phyloP scores from a whole-genome alignment of 306 rosid genomes.

The Comarum palustre region DNA sequence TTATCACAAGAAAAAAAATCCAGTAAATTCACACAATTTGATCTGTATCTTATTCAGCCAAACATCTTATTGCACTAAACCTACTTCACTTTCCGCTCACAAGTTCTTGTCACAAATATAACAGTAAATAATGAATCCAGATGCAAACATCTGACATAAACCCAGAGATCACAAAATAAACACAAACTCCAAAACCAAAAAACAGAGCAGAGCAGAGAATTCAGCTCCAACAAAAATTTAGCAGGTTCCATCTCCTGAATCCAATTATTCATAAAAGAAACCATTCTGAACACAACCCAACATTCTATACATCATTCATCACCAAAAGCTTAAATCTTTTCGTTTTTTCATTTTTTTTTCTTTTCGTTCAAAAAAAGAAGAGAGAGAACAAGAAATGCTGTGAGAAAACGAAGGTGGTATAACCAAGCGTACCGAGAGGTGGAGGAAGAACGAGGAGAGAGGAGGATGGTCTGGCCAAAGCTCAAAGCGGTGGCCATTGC shows the following conservation, averaged over 20 bases:
- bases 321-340: not conserved
- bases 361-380: not conserved
- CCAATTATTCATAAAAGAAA: not conserved
- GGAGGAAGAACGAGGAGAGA: not conserved
- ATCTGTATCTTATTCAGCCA: not conserved
- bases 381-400: not conserved
- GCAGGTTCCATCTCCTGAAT: not conserved
- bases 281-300: not conserved
- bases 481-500: conserved; percentile 19
- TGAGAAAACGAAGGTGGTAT: not conserved
- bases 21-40: not conserved
- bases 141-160: not conserved
- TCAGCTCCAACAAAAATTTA: not conserved
- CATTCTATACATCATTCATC: not conserved
- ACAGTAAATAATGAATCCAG: not conserved
- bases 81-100: not conserved
- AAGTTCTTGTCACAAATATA: not conserved
- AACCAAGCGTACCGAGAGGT: conserved; percentile 3
- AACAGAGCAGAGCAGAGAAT: not conserved
- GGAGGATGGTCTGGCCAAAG: conserved; percentile 1
- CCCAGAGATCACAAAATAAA: not conserved
- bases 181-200: not conserved
- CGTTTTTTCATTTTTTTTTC: not conserved
- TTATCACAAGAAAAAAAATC: not conserved
- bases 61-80: not conserved